Conservation (phyloP, 371 early-diverging fungal genomes). For the Apophysomyces elegans region DNA sequence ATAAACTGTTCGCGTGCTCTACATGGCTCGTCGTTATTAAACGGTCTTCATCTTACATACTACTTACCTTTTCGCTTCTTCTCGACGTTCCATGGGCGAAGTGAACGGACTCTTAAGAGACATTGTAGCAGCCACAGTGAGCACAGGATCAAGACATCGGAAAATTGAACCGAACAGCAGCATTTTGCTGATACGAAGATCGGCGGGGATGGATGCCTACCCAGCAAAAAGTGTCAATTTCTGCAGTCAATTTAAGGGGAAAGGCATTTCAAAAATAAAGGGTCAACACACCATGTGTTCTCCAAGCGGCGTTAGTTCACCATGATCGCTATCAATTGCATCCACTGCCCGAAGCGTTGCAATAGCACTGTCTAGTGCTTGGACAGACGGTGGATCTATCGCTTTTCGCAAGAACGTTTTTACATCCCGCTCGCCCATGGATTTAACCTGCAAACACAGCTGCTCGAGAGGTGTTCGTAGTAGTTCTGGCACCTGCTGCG, state of each 20-base stretch:
- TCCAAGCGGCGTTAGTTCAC: conserved; percentile 86
- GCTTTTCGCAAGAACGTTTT: conserved; percentile 64
- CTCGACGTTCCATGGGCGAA: conserved; percentile 66
- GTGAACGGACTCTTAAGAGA: conserved; percentile 73
- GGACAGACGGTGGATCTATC: conserved; percentile 75
- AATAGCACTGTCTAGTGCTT: conserved; percentile 67
- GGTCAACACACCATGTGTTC: conserved; percentile 63
- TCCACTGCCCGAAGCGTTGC: conserved; percentile 58
- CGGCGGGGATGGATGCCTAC: conserved; percentile 84
- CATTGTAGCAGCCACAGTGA: conserved; percentile 85
- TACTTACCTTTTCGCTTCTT: conserved; percentile 58
- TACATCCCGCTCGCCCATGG: conserved; percentile 68
- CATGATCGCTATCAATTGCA: conserved; percentile 58
- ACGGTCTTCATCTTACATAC: neutral
- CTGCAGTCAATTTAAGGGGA: neutral
- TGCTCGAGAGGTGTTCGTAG: conserved; percentile 81
- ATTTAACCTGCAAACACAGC: conserved; percentile 80
- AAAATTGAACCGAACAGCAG: conserved; percentile 82
- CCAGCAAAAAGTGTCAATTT: neutral
- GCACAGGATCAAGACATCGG: conserved; percentile 77
- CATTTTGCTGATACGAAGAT: conserved; percentile 88
- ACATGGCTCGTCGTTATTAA: neutral
- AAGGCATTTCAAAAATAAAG: neutral
- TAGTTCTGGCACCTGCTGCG: conserved; percentile 78
- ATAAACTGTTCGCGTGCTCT: conserved; percentile 61